Evolutionary conservation across 2,329 filamentous ascomycete species (phyloP).

Genomic region (Cercospora sojina): DNA sequence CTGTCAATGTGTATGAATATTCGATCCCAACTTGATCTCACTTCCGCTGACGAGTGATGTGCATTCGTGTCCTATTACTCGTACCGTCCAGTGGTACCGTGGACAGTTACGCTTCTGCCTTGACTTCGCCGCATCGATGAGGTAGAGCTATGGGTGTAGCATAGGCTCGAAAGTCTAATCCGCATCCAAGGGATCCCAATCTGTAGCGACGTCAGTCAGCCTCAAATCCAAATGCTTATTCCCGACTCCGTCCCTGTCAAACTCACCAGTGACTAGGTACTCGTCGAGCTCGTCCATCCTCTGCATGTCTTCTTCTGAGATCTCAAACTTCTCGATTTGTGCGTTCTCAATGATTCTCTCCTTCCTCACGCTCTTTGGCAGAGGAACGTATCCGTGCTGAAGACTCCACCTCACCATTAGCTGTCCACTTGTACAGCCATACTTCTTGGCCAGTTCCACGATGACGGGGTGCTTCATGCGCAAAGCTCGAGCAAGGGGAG

Average conservation of each 20-base stretch:
- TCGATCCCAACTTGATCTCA: not conserved
- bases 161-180: constrained; percentile 6
- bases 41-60: not conserved
- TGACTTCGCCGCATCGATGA: not conserved
- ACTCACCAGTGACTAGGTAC: constrained; percentile 69
- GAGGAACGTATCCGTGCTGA: constrained; percentile 69
- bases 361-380: constrained; percentile 69
- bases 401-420: constrained; percentile 75
- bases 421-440: constrained; percentile 69
- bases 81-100: not conserved
- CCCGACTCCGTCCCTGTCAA: not conserved
- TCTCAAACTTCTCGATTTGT: constrained; percentile 59
- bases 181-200: constrained; percentile 39
- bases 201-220: constrained; percentile 20
- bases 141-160: not conserved
- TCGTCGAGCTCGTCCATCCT: constrained; percentile 67
- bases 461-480: constrained; percentile 68
- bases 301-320: constrained; percentile 63
- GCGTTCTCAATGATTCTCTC: constrained; percentile 66
- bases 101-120: not conserved
- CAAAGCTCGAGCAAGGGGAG: constrained; percentile 69
- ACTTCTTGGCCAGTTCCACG: constrained; percentile 62
- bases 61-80: not conserved
- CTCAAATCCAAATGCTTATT: not conserved
- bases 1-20: not conserved